phyloP scores from a whole-genome alignment of 805 yeast species.

The Candida sithepensis region DNA sequence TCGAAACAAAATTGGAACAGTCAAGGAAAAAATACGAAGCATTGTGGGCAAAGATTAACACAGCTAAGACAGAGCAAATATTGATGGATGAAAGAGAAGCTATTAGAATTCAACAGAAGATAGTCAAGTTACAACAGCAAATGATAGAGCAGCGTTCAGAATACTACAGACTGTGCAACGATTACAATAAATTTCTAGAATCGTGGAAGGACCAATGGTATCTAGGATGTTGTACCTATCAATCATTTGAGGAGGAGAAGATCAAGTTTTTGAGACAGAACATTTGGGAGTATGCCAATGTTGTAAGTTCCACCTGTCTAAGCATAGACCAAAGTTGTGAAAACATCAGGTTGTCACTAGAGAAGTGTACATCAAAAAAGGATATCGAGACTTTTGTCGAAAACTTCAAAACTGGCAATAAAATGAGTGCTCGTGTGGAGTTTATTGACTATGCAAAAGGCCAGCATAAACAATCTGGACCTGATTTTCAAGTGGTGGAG shows the following conservation, averaged over 20 bases:
- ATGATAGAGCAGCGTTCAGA: constrained; percentile 44
- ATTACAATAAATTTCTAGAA: constrained; percentile 54
- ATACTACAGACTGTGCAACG: constrained; percentile 52
- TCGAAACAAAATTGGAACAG: constrained; percentile 34
- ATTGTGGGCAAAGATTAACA: constrained; percentile 56
- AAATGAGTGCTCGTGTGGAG: constrained; percentile 53
- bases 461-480: constrained; percentile 5
- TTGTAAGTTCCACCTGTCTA: constrained; percentile 71
- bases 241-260: constrained; percentile 68
- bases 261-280: constrained; percentile 65
- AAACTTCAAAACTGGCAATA: constrained; percentile 61
- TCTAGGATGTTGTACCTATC: constrained; percentile 55
- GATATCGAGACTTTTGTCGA: constrained; percentile 57
- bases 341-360: constrained; percentile 60
- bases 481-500: constrained; percentile 7
- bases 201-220: constrained; percentile 74
- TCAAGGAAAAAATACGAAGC: constrained; percentile 48
- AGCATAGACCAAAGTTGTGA: constrained; percentile 77
- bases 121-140: constrained; percentile 44
- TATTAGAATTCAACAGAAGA: constrained; percentile 54
- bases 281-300: constrained; percentile 75
- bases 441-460: constrained; percentile 56
- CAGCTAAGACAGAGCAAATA: constrained; percentile 57
- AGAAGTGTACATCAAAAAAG: constrained; percentile 57
- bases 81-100: constrained; percentile 73